Evolutionary conservation across 495 filamentous ascomycete species (phyloP), one percentile per base, ranked within the genome.

Genomic region (Penicillium ucsense): DNA sequence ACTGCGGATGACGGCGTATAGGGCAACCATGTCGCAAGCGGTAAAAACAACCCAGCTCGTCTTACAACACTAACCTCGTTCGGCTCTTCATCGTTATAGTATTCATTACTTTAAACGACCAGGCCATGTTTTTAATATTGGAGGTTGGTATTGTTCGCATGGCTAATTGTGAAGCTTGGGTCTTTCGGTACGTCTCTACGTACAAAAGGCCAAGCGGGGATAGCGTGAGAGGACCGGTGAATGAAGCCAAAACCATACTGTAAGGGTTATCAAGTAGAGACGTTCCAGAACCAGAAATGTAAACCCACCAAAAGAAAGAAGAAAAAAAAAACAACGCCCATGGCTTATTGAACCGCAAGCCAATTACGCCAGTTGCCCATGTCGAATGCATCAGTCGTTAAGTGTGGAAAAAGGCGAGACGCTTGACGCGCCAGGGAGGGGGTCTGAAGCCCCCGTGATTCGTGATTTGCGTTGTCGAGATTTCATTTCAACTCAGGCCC

Each of bases 381-480:
- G 33, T 45, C 38, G 49, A 47, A 55, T 62, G 56, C 59, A 41
- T 60, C 49, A 54, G 46, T 48, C 59, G 53, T 62, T 57, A 62
- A 36, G 20, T 20, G 20, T 20, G 20, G 47, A 47, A 29, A 49
- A 33, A 20, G 20, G 20, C 20, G 20, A 20, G 20, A 20, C 20
- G 20, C 20, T 20, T 20, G 20, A 20, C 20, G 2, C 20, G 20
- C 20, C 20, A 2, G 20, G 20, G 20, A 20, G 20, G 20, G 20
- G 20, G 20, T 20, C 20, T 20, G 20, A 20, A 20, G 20, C 20
- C 20, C 20, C 20, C 20, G 20, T 20, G 20, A 20, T 20, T 20
- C 20, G 2, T 20, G 20, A 20, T 20, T 20, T 20, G 20, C 20
- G 1, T 20, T 20, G 20, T 20, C 20, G 20, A 50, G 20, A 40